These are phyloP conservation scores for Amanita thiersii DNA, from an alignment of 768 basidiomycete species.

Conservation along the genomic window DNA sequence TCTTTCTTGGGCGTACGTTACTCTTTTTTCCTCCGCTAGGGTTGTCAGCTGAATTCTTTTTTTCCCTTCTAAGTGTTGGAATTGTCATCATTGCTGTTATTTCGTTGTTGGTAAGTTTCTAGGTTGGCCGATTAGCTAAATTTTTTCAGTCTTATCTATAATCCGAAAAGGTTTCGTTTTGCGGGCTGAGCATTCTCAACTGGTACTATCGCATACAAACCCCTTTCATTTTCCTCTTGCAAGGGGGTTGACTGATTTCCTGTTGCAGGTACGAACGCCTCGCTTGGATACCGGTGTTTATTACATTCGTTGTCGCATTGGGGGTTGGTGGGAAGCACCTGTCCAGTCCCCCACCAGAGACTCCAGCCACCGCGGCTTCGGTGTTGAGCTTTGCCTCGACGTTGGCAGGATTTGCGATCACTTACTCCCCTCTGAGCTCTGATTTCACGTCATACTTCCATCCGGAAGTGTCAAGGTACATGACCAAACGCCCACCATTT, in stretches of 20 bases:
- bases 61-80: conserved; percentile 45
- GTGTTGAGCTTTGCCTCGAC: conserved; percentile 63
- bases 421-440: conserved; percentile 51
- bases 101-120: conserved; percentile 49
- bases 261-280: conserved; percentile 55
- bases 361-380: conserved; percentile 43
- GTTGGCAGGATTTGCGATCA: conserved; percentile 66
- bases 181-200: conserved; percentile 41
- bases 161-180: conserved; percentile 38
- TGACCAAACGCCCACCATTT: too few species aligned
- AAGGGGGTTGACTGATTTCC: neutral
- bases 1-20: conserved; percentile 34
- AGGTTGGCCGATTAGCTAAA: conserved; percentile 19
- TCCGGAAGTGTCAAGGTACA: conserved; percentile 49
- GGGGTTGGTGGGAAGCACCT: conserved; percentile 73
- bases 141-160: conserved; percentile 8
- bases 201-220: conserved; percentile 21
- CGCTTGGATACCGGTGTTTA: conserved; percentile 71
- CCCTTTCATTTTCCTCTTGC: neutral
- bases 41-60: neutral
- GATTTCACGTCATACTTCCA: conserved; percentile 73
- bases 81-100: conserved; percentile 71
- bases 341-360: conserved; percentile 33
- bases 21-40: neutral
- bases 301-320: conserved; percentile 62